Evolutionary conservation across 768 basidiomycete species (phyloP).

Genomic region (Tylopilus sp.): DNA sequence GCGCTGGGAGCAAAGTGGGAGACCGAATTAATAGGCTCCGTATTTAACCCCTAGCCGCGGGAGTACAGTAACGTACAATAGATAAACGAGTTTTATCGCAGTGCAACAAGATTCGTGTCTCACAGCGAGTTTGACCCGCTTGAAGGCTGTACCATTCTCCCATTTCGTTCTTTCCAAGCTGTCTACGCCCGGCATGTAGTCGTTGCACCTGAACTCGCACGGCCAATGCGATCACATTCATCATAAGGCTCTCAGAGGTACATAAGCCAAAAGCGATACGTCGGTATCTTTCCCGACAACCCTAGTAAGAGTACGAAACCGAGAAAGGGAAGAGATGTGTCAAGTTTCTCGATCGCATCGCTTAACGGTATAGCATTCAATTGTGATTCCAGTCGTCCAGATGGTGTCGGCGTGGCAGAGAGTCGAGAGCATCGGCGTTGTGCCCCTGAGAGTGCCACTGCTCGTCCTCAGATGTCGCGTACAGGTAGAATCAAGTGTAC

Average conservation of each 20-base stretch:
- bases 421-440: slow-evolving; percentile 42
- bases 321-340: slow-evolving; percentile 45
- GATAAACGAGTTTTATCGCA: not conserved
- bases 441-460: slow-evolving; percentile 56
- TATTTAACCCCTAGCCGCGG: not conserved
- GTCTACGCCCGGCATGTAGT: no score
- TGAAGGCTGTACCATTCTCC: slow-evolving; percentile 34
- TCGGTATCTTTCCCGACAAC: slow-evolving; percentile 37
- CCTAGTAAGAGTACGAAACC: no score
- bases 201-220: no score
- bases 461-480: slow-evolving; percentile 34
- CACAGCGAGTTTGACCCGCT: slow-evolving; percentile 17
- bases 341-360: slow-evolving; percentile 35
- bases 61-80: not conserved
- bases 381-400: slow-evolving; percentile 23
- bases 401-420: not conserved
- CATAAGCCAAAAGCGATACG: slow-evolving; percentile 42
- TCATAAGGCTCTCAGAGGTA: slow-evolving; percentile 23
- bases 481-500: not conserved
- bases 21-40: slow-evolving; percentile 8
- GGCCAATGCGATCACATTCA: no score
- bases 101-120: not conserved
- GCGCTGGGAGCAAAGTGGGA: not conserved
- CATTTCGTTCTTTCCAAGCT: slow-evolving; percentile 43
- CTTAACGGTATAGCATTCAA: no score